phyloP scores from a whole-genome alignment of 768 basidiomycete genomes.

The Lactarius trivialis region DNA sequence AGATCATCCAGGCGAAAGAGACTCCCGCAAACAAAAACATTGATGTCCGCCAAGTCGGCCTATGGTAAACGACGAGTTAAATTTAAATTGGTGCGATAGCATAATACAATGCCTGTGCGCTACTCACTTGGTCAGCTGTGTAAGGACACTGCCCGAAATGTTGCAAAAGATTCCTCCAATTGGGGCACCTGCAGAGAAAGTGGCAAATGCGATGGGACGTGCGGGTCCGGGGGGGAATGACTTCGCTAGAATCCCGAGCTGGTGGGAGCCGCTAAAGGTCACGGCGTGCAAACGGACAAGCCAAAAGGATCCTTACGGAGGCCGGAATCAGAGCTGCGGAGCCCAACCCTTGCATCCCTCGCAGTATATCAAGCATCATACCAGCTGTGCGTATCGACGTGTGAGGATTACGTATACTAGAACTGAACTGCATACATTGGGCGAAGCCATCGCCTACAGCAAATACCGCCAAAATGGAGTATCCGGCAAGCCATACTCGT shows the following conservation, averaged over 20 bases:
- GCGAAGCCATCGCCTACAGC: conserved; percentile 62
- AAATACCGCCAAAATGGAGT: conserved; percentile 45
- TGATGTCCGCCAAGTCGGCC: conserved; percentile 57
- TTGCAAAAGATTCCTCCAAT: conserved; percentile 69
- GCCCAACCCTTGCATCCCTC: conserved; percentile 79
- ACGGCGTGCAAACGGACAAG: conserved; percentile 5
- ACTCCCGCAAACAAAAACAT: conserved; percentile 59
- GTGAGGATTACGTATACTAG: background rate
- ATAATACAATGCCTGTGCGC: too few relatives aligned
- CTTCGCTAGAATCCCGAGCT: conserved; percentile 80
- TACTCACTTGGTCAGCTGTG: conserved; percentile 28
- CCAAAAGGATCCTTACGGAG: conserved; percentile 38
- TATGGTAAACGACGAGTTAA: background rate
- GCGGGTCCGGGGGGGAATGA: conserved; percentile 63
- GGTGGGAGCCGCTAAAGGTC: background rate
- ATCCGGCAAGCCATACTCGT: conserved; percentile 56
- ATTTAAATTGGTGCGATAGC: background rate
- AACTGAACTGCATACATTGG: conserved; percentile 32
- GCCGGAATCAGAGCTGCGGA: conserved; percentile 71
- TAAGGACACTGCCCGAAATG: conserved; percentile 65
- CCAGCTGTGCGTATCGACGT: conserved; percentile 36
- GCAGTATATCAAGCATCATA: conserved; percentile 57
- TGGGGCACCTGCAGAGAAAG: conserved; percentile 81
- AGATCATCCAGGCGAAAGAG: conserved; percentile 43
- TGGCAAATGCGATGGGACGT: conserved; percentile 73